Conservation (phyloP, 768 basidiomycete species). For the Phlebiopsis flavidoalba region DNA sequence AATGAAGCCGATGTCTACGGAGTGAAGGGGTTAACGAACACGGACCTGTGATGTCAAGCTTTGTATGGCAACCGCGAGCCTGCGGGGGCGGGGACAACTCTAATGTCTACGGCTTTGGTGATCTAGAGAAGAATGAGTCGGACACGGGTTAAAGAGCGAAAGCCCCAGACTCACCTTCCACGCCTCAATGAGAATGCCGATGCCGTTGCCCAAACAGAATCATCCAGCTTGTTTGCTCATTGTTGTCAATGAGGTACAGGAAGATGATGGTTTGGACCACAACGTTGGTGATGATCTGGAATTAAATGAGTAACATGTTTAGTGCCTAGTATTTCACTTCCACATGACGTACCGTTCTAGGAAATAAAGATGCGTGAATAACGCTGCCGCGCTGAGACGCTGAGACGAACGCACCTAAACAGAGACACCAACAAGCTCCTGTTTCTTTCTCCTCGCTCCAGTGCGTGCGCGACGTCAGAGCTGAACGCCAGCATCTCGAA, state of each 20-base stretch:
- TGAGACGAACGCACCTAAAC: conserved; percentile 56
- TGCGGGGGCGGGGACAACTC: conserved; percentile 50
- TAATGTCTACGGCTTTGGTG: conserved; percentile 88
- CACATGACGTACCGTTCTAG: conserved; percentile 47
- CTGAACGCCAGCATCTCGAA: conserved; percentile 97
- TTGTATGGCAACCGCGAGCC: conserved; percentile 75
- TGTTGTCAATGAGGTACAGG: conserved; percentile 92
- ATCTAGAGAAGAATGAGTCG: conserved; percentile 41
- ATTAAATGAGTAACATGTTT: background rate
- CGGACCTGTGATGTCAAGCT: conserved; percentile 75
- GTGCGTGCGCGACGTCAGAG: conserved; percentile 88
- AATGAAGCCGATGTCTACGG: conserved; percentile 10
- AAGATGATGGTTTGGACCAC: conserved; percentile 88
- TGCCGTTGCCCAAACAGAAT: conserved; percentile 85
- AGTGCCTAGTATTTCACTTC: conserved; percentile 1
- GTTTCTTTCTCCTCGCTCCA: conserved; percentile 94
- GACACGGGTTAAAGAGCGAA: background rate
- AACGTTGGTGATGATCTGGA: conserved; percentile 83
- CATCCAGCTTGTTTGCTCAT: conserved; percentile 96
- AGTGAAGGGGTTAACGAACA: conserved; percentile 10
- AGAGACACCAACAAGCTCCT: conserved; percentile 93
- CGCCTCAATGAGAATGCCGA: conserved; percentile 80
- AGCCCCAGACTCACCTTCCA: conserved; percentile 67
- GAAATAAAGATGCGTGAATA: conserved; percentile 11
- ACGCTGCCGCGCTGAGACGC: conserved; percentile 2